Evolutionary conservation across 305 asterid genomes (phyloP), one percentile per base, ranked within the genome.

Genomic region (Ajuga reptans): DNA sequence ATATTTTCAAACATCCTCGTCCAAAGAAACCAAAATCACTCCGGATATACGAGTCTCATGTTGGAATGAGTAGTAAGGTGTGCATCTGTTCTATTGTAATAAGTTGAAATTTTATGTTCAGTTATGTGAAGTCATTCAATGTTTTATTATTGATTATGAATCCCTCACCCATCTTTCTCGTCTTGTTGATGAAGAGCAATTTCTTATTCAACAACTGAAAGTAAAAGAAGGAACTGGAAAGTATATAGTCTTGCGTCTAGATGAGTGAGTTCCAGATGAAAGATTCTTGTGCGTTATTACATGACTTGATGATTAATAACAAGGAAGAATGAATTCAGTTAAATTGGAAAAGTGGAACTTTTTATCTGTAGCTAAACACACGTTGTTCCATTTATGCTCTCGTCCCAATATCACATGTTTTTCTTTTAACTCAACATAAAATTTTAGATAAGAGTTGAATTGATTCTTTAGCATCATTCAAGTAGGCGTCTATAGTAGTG

Each of bases 51-150:
- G 99, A 94, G 77, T 66, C 85, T 68, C 99, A 94, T 78, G 88
- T 94, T 66, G 99, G 99, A 80, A 94, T 94, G 99, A 94, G 99
- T 78, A 94, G 99, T 71, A 86, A 82, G 91, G 99, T 91, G 85
- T 37, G 89, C 77, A 78, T 77, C 80, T 79, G 66, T 77, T 75
- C 79, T 71, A 68, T 80, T 79, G 53, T 72, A 66, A 73, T 71
- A 52, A 69, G 50, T 79, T 39, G 41, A 72, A 34, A 50, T 66
- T 68, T 64, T 33, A 66, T 76, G 64, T 69, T 64, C 51, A 33
- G 54, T 42, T 29, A 36, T 57, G 51, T 34, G 63, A 50, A 7
- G 15, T 36, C 39, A n/a, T 56, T 17, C 17, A 34, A 2, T 39
- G 60, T 15, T 14, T 63, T 53, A 39, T 62, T 24, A 21, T 34